These are phyloP conservation scores for Bipolaris gigantea DNA, from an alignment of 2,329 filamentous ascomycete species.

Conservation along the genomic window DNA sequence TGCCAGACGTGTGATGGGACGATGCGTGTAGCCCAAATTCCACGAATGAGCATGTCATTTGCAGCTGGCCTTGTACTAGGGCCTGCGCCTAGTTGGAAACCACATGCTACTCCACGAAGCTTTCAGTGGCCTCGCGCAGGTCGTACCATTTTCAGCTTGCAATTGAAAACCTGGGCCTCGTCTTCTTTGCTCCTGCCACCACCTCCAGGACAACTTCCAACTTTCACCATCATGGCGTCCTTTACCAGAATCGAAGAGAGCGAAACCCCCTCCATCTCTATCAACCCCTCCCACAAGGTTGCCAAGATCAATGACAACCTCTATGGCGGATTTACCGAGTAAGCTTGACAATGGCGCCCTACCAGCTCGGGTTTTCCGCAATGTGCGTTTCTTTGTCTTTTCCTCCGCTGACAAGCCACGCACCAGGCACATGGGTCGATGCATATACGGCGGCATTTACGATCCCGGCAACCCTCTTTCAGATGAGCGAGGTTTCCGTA, in stretches of 20 bases:
- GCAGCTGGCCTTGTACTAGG: conserved; percentile 9
- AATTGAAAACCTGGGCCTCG: not conserved
- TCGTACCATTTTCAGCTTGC: conserved; percentile 10
- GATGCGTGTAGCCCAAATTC: conserved; percentile 1
- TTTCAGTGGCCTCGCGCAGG: conserved; percentile 12
- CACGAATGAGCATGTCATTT: conserved; percentile 4
- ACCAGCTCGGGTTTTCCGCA: not conserved
- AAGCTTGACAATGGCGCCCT: conserved; percentile 37
- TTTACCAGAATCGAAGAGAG: conserved; percentile 68
- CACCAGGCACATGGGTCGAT: conserved; percentile 79
- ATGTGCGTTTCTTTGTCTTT: conserved; percentile 2
- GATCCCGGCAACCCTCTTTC: conserved; percentile 74
- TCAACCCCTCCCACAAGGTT: conserved; percentile 66
- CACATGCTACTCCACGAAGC: conserved; percentile 11
- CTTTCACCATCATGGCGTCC: conserved; percentile 61
- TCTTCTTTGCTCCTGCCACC: not conserved
- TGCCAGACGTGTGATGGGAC: not conserved
- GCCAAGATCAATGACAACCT: conserved; percentile 78
- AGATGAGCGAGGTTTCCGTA: conserved; percentile 74
- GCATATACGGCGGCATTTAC: conserved; percentile 85
- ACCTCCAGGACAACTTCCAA: not conserved
- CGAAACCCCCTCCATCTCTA: conserved; percentile 64
- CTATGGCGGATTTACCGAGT: conserved; percentile 86
- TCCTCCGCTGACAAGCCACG: conserved; percentile 28
- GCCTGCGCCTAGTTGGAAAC: conserved; percentile 9